Conservation (phyloP, 345 rosid genomes). For the Acer saccharum region DNA sequence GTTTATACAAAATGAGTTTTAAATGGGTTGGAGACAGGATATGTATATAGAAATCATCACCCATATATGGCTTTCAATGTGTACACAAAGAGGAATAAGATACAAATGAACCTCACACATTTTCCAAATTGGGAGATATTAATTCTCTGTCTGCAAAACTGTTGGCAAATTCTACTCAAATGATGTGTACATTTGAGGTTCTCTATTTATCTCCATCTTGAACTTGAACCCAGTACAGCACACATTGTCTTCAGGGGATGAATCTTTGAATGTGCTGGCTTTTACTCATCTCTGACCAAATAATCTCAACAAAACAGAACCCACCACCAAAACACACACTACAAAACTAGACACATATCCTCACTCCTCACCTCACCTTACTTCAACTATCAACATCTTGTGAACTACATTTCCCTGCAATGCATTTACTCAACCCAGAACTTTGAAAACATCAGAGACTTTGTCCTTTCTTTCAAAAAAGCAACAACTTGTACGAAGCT, state of each 20-base stretch:
- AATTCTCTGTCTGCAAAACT: constrained; percentile 7
- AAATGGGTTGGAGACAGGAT: too few relatives aligned
- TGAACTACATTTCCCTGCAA: background rate
- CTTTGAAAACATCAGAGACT: background rate
- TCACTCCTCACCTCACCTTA: too few relatives aligned
- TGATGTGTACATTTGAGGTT: constrained; percentile 32
- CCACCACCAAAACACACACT: background rate
- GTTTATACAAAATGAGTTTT: too few relatives aligned
- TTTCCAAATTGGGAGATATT: background rate
- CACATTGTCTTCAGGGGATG: constrained; percentile 41
- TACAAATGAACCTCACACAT: background rate
- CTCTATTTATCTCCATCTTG: background rate
- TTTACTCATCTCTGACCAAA: constrained; percentile 13
- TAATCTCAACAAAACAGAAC: background rate
- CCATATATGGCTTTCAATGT: too few relatives aligned
- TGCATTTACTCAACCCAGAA: background rate
- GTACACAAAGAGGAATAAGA: background rate
- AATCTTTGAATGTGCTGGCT: constrained; percentile 32
- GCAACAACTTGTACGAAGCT: background rate
- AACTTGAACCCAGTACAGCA: constrained; percentile 3
- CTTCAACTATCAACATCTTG: constrained; percentile 8
- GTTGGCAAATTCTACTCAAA: constrained; percentile 7
- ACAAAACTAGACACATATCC: too few relatives aligned
- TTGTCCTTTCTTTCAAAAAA: background rate
- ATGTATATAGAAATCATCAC: too few relatives aligned